Percentiles rank a stretch among this genome's conserved stretches.
Conservation (phyloP, 2,329 filamentous ascomycete genomes). For the Xylariaceae sp. region DNA sequence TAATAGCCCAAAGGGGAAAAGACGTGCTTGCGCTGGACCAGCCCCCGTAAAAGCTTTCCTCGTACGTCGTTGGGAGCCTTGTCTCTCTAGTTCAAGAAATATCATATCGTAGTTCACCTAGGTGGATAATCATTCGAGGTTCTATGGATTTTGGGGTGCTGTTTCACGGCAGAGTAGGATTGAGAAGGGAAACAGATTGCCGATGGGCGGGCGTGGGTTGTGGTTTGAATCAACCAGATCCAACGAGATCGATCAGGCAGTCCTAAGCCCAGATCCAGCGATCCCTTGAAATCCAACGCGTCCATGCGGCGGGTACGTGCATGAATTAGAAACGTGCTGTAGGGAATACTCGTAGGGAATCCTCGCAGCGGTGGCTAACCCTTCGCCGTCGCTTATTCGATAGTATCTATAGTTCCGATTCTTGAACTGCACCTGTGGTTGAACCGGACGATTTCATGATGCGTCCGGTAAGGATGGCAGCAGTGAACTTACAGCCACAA, state of each 20-base stretch:
- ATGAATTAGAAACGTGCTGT: conserved; percentile 29
- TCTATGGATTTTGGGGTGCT: background rate
- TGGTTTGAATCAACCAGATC: conserved; percentile 9
- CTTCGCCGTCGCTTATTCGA: conserved; percentile 4
- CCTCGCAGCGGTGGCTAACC: conserved; percentile 7
- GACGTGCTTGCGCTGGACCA: background rate
- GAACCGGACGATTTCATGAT: conserved; percentile 11
- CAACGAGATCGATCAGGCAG: conserved; percentile 27
- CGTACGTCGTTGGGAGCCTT: background rate
- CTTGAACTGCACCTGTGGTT: conserved; percentile 13
- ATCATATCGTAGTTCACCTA: background rate
- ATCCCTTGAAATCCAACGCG: conserved; percentile 19
- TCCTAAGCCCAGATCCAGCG: conserved; percentile 31
- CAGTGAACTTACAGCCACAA: conserved; percentile 1
- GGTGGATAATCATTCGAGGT: background rate
- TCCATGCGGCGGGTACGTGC: conserved; percentile 30
- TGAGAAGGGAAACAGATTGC: background rate
- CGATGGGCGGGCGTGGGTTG: conserved; percentile 5
- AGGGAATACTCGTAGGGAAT: conserved; percentile 11
- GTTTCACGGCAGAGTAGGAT: conserved; percentile 8
- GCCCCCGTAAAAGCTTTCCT: background rate
- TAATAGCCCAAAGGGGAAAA: conserved; percentile 8
- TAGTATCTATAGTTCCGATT: conserved; percentile 7
- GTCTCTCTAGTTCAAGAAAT: background rate
- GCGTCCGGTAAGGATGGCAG: conserved; percentile 14